phyloP scores from a whole-genome alignment of 192 early-diverging fungal species.

The Jimgerdemannia flammicorona region DNA sequence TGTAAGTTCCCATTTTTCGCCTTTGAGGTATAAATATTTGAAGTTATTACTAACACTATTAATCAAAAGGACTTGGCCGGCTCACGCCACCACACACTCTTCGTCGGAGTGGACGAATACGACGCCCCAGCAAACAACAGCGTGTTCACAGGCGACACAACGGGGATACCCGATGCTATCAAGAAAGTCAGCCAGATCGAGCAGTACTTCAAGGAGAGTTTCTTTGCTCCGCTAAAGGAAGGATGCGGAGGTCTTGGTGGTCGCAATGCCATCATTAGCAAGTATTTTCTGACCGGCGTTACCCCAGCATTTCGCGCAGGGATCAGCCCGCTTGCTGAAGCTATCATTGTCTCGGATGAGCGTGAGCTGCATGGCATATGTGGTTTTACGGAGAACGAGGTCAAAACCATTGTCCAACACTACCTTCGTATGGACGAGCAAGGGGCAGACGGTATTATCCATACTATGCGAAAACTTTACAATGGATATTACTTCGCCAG shows the following conservation, averaged over 20 bases:
- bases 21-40: slow-evolving; percentile 7
- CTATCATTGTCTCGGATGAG: slow-evolving; percentile 25
- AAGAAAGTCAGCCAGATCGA: slow-evolving; percentile 22
- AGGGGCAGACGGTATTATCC: slow-evolving; percentile 18
- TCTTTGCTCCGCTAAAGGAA: slow-evolving; percentile 29
- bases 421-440: slow-evolving; percentile 28
- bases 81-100: slow-evolving; percentile 16
- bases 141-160: slow-evolving; percentile 21
- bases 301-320: slow-evolving; percentile 26
- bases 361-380: slow-evolving; percentile 32
- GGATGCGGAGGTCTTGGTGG: slow-evolving; percentile 24
- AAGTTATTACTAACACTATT: slow-evolving; percentile 17
- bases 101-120: too few relatives aligned
- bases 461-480: slow-evolving; percentile 26
- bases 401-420: slow-evolving; percentile 33
- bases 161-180: slow-evolving; percentile 14
- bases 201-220: slow-evolving; percentile 25
- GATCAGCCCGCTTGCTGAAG: slow-evolving; percentile 30
- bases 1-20: slow-evolving; percentile 15
- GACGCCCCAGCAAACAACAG: slow-evolving; percentile 33
- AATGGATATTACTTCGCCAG: slow-evolving; percentile 35
- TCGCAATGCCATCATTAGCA: slow-evolving; percentile 26
- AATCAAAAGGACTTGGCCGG: slow-evolving; percentile 24
- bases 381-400: slow-evolving; percentile 32
- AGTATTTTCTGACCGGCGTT: slow-evolving; percentile 35